Conservation (phyloP, 2,329 filamentous ascomycete genomes). For the Pseudofabraea citricarpa region DNA sequence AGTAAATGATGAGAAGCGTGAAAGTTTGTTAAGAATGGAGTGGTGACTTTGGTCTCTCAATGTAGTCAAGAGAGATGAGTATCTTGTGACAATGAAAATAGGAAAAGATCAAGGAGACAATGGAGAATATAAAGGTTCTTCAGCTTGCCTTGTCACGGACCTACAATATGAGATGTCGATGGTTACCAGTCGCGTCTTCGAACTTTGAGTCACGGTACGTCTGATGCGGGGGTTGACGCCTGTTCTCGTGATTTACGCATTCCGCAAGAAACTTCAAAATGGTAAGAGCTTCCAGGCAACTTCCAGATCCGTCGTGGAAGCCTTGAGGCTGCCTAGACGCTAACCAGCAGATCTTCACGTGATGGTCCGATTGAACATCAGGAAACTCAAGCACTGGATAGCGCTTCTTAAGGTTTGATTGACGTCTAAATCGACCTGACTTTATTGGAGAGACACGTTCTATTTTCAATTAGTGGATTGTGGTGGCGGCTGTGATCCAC, state of each 20-base stretch:
- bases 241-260: neutral
- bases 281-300: too few relatives aligned
- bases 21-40: neutral
- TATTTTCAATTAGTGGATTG: too few relatives aligned
- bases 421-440: too few relatives aligned
- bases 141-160: neutral
- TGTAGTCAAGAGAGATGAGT: neutral
- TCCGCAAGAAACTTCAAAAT: too few relatives aligned
- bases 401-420: too few relatives aligned
- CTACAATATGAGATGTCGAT: neutral
- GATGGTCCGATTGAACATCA: conserved; percentile 2
- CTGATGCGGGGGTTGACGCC: neutral
- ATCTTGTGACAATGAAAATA: neutral
- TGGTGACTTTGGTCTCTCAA: neutral
- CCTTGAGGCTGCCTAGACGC: neutral
- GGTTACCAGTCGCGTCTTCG: neutral
- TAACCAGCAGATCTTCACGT: neutral
- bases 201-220: too few relatives aligned
- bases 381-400: too few relatives aligned
- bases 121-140: neutral
- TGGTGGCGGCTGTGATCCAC: too few relatives aligned
- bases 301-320: neutral
- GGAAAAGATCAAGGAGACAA: neutral
- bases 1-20: conserved; percentile 1
- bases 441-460: too few relatives aligned